phyloP scores from a whole-genome alignment of 345 rosid genomes.

The Fremontodendron californicum region DNA sequence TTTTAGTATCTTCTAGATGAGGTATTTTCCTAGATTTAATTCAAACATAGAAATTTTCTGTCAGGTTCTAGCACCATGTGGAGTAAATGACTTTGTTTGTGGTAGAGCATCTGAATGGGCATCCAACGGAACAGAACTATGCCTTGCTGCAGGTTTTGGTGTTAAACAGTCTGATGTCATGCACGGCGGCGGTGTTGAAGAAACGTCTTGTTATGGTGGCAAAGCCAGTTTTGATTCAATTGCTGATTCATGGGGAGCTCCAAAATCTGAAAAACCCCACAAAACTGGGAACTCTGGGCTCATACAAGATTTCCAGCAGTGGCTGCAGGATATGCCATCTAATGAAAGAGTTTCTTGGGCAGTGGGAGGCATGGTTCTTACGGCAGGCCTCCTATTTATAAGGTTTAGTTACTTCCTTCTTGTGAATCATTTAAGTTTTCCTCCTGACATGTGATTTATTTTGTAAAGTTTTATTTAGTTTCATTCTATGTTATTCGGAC shows the following conservation, averaged over 20 bases:
- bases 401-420: slow-evolving; percentile 38
- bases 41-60: slow-evolving; percentile 22
- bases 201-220: slow-evolving; percentile 71
- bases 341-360: slow-evolving; percentile 68
- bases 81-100: slow-evolving; percentile 71
- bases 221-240: slow-evolving; percentile 77
- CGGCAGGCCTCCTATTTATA: slow-evolving; percentile 58
- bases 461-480: background rate
- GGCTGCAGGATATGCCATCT: slow-evolving; percentile 46
- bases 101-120: slow-evolving; percentile 79
- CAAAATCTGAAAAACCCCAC: slow-evolving; percentile 36
- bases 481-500: too few species aligned
- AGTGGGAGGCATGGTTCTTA: slow-evolving; percentile 75
- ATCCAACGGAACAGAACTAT: slow-evolving; percentile 80
- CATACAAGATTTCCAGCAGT: slow-evolving; percentile 41
- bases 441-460: background rate
- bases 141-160: slow-evolving; percentile 76
- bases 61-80: slow-evolving; percentile 78
- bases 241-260: slow-evolving; percentile 61
- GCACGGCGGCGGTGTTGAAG: slow-evolving; percentile 30
- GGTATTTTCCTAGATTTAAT: slow-evolving; percentile 10
- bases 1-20: background rate
- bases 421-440: background rate
- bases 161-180: slow-evolving; percentile 36
- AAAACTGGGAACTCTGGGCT: slow-evolving; percentile 22